Base-by-base conservation (phyloP, 2,329 filamentous ascomycete species). In the Gremmenia infestans region DNA sequence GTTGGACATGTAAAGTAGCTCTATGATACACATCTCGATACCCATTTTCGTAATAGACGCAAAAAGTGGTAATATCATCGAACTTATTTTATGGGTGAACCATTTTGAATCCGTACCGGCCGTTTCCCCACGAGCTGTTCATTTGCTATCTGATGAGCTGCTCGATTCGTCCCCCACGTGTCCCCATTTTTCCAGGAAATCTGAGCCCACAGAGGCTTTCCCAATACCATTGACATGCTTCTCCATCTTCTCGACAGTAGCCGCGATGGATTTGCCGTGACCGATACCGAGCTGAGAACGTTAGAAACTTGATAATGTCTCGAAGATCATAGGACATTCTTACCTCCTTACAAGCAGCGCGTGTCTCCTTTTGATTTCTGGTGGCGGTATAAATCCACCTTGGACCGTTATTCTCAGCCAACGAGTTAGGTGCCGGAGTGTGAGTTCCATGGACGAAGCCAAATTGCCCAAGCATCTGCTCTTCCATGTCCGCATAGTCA, bases 351-450 rank as follows among this genome's bases (percentile, higher is more conserved):
- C 57, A 60, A 6, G 56, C 61, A 32, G 53, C 51, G 22, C 55
- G 57, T 12, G 59, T 53, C 19, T 59, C 58, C 35, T 61, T 62
- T 19, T 56, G 54, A 5, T 50, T 57, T 22, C 55, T 53, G 2
- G 28, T 35, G 17, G 59, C 52, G 28, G 52, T 56, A 32, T 63
- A 63, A n/a, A 50, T 39, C 61, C 61, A 63, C 25, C 52, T 56
- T 22, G 17, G 19, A 19, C 40, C 51, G 39, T 40, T 28, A 23
- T 15, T 53, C 52, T 37, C 32, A 8, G 8, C 39, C n/a, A 15
- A 2, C 15, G 15, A 40, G 4, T 40, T n/a, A 40, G 37, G 37
- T 15, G 28, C n/a, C 54, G 5, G 46, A 48, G 28, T 59, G 59
- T 23, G 37, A 43, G 43, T 58, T 59, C 52, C 60, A 58, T 28